Evolutionary conservation across 2,329 filamentous ascomycete species (phyloP).

Genomic region (Fusarium mundagurra): DNA sequence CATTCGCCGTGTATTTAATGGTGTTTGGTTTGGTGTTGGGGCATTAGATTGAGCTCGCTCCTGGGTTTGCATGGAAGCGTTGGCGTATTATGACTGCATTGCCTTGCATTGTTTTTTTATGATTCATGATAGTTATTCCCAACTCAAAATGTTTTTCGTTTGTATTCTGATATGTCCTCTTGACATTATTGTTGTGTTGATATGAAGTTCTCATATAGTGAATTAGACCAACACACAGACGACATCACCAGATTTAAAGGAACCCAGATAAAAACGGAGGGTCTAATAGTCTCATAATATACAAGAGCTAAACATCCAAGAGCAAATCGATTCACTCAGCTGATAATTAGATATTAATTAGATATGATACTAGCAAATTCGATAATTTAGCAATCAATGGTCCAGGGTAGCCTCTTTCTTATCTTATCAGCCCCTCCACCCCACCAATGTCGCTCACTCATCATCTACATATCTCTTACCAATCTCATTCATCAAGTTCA

Average conservation of each 20-base stretch:
- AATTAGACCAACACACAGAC: rapidly evolving
- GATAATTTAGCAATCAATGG: rapidly evolving
- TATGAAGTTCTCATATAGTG: rapidly evolving
- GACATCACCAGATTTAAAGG: rapidly evolving
- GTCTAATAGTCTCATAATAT: rapidly evolving
- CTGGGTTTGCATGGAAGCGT: slow-evolving; percentile 22
- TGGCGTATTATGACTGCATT: slow-evolving; percentile 26
- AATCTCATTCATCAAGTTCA: slow-evolving; percentile 19
- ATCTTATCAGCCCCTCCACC: slow-evolving; percentile 29
- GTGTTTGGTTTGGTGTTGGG: neutral
- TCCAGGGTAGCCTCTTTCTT: slow-evolving; percentile 13
- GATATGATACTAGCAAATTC: neutral
- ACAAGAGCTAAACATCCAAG: rapidly evolving
- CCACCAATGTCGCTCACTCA: slow-evolving; percentile 28
- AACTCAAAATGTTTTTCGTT: neutral
- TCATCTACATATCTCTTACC: slow-evolving; percentile 31
- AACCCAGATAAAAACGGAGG: rapidly evolving
- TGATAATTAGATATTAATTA: neutral
- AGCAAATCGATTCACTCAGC: neutral
- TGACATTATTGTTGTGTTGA: neutral
- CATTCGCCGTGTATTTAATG: slow-evolving; percentile 13
- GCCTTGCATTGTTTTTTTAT: slow-evolving; percentile 12
- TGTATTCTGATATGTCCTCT: neutral
- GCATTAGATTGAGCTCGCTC: slow-evolving; percentile 5
- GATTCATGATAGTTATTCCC: slow-evolving; percentile 25